Evolutionary conservation across 2,329 filamentous ascomycete species (phyloP), one percentile per base, ranked within the genome.

Genomic region (Colletotrichum simmondsii): DNA sequence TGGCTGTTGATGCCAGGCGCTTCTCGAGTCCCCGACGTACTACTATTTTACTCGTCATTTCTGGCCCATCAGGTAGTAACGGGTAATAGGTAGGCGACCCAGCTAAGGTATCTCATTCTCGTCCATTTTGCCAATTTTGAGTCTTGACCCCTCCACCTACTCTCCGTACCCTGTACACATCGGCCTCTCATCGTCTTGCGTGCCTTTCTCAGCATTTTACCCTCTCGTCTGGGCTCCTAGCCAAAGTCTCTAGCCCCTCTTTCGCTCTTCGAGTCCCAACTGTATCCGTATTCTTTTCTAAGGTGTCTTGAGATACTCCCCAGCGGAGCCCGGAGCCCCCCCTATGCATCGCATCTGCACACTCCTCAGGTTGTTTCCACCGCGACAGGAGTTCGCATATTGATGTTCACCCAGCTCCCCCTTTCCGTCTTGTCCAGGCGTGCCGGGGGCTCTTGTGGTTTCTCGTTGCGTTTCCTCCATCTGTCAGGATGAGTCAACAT

Each of bases 401-500:
- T 32, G 49, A 64, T 64, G 26, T 26, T 42, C 30, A 28, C 46
- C 52, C 63, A 70, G 46, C 19, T 53, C 42, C 42, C 42, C 42
- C 42, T 49, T 49, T 8, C 42, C 42, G 19, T 49, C 46, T 52
- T 52, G 61, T 37, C 5, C 61, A 60, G 53, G 52, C 42, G 19
- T n/a, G 19, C 42, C 16, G 42, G 42, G 42, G 42, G 19, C 42
- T 49, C 46, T 53, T 63, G 22, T 67, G 46, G 57, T 62, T 69
- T 63, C 56, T 75, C 42, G 54, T 24, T 26, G 19, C 42, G 19
- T n/a, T 49, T n/a, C 19, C 42, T 49, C 42, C 19, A 49, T 49
- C 42, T 49, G 42, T 49, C 42, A 30, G 53, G 32, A 64, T 71
- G 73, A 70, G 65, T 75, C 77, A 76, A 78, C 65, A 58, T 61